Conservation (phyloP, 768 basidiomycete species). For the Mycena olivaceomarginata region DNA sequence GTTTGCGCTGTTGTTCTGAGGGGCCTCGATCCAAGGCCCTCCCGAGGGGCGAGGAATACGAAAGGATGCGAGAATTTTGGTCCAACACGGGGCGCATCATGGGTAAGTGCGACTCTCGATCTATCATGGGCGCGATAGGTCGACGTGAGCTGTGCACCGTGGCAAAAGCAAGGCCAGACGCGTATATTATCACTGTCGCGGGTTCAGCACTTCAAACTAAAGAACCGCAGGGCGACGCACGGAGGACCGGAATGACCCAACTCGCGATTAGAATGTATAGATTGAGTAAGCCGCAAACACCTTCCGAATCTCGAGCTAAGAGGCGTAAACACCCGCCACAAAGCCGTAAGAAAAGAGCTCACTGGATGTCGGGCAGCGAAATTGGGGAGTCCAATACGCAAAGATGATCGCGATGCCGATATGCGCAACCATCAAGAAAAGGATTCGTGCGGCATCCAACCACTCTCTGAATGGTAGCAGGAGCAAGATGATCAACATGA, state of each 20-base stretch:
- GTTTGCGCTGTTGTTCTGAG: slow-evolving; percentile 33
- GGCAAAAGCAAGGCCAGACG: slow-evolving; percentile 60
- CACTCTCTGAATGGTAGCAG: slow-evolving; percentile 65
- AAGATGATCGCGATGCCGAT: slow-evolving; percentile 69
- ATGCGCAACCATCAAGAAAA: slow-evolving; percentile 67
- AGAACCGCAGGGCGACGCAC: slow-evolving; percentile 59
- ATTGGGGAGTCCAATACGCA: slow-evolving; percentile 62
- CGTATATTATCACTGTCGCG: slow-evolving; percentile 64
- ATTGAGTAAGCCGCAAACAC: slow-evolving; percentile 69
- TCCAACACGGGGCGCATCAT: slow-evolving; percentile 35
- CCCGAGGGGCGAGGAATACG: slow-evolving; percentile 13
- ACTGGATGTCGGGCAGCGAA: slow-evolving; percentile 68
- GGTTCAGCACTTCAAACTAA: slow-evolving; percentile 22
- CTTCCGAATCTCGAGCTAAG: slow-evolving; percentile 62
- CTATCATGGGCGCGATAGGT: slow-evolving; percentile 31
- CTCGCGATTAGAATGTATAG: slow-evolving; percentile 69
- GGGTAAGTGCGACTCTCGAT: slow-evolving; percentile 42
- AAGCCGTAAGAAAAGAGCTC: slow-evolving; percentile 22
- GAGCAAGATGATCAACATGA: slow-evolving; percentile 56
- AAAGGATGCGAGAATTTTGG: slow-evolving; percentile 10
- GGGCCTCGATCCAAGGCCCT: slow-evolving; percentile 1
- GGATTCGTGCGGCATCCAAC: slow-evolving; percentile 72
- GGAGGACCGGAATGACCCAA: slow-evolving; percentile 72
- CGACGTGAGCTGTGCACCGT: slow-evolving; percentile 58
- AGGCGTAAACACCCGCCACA: background rate